Percentiles rank a stretch among this genome's conserved stretches.
Conservation (phyloP, 441 rosid species). For the Syzygium malaccense region DNA sequence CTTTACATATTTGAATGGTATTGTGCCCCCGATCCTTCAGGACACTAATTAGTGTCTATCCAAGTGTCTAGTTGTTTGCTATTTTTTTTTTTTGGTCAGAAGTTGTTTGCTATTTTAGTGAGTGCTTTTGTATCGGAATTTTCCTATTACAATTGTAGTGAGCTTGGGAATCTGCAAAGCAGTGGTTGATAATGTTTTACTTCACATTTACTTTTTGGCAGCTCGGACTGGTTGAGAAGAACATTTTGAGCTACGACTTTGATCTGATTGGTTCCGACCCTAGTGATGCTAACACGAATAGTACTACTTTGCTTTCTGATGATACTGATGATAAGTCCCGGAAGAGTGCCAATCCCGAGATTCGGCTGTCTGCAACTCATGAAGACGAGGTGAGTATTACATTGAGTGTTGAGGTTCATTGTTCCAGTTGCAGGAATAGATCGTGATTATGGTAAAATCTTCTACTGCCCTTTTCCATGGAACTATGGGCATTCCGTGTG, state of each 20-base stretch:
- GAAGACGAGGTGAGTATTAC: slow-evolving; percentile 65
- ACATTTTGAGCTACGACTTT: slow-evolving; percentile 70
- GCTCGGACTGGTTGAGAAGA: slow-evolving; percentile 94
- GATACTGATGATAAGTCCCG: slow-evolving; percentile 87
- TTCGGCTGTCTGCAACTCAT: slow-evolving; percentile 42
- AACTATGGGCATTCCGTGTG: background rate
- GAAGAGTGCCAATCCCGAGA: slow-evolving; percentile 48
- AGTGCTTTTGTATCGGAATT: background rate
- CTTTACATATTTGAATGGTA: background rate
- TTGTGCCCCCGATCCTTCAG: background rate
- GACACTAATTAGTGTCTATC: background rate
- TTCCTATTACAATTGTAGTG: background rate
- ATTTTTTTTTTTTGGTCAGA: no score
- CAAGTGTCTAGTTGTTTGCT: background rate
- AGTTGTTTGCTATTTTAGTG: background rate
- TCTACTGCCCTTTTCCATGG: background rate
- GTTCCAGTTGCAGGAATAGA: background rate
- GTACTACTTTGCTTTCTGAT: slow-evolving; percentile 83
- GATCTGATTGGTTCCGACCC: slow-evolving; percentile 84
- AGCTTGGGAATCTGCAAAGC: background rate
- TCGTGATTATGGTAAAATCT: background rate
- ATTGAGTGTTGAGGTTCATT: background rate
- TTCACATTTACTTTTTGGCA: slow-evolving; percentile 26
- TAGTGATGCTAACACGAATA: slow-evolving; percentile 92
- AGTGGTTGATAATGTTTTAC: background rate